A percentile compares a stretch with the other conserved stretches of the same genome.
Conservation (phyloP, 2,329 filamentous ascomycete species). For the Trichoderma atrobrunneum region DNA sequence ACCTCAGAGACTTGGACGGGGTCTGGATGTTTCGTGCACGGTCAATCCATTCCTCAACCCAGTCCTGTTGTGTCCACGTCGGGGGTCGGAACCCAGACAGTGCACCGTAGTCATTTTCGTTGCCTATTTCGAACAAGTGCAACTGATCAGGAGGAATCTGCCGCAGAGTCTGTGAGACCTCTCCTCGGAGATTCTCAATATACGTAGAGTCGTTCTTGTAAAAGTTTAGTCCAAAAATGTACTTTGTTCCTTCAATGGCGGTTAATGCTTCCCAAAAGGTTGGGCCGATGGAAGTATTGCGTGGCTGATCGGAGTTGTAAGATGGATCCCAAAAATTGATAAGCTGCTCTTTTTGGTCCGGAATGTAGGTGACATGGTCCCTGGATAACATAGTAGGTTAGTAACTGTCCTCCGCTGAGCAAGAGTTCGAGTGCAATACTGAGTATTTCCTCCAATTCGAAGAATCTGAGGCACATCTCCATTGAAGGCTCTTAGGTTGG, state of each 20-base stretch:
- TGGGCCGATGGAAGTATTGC: background rate
- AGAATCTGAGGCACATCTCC: slow-evolving; percentile 15
- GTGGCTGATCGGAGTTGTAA: slow-evolving; percentile 15
- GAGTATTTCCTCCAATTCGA: slow-evolving; percentile 13
- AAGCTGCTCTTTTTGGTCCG: slow-evolving; percentile 10
- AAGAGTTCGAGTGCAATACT: background rate
- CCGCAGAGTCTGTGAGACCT: background rate
- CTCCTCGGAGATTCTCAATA: background rate
- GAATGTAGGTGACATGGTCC: slow-evolving; percentile 10
- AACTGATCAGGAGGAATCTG: slow-evolving; percentile 6
- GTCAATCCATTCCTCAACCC: slow-evolving; percentile 13
- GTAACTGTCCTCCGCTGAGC: background rate
- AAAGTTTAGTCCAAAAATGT: slow-evolving; percentile 16
- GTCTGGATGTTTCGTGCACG: slow-evolving; percentile 7
- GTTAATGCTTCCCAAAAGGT: slow-evolving; percentile 17
- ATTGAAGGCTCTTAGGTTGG: slow-evolving; percentile 9
- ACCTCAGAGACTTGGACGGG: background rate
- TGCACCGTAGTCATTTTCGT: slow-evolving; percentile 16
- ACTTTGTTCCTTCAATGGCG: slow-evolving; percentile 9
- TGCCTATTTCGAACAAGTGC: slow-evolving; percentile 13
- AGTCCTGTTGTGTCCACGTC: slow-evolving; percentile 15
- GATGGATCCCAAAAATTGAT: slow-evolving; percentile 11
- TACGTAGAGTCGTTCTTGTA: slow-evolving; percentile 16
- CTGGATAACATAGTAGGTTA: background rate
- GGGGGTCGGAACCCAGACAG: slow-evolving; percentile 12